Conservation (phyloP, 2,329 filamentous ascomycete genomes). For the Diaporthe vexans region DNA sequence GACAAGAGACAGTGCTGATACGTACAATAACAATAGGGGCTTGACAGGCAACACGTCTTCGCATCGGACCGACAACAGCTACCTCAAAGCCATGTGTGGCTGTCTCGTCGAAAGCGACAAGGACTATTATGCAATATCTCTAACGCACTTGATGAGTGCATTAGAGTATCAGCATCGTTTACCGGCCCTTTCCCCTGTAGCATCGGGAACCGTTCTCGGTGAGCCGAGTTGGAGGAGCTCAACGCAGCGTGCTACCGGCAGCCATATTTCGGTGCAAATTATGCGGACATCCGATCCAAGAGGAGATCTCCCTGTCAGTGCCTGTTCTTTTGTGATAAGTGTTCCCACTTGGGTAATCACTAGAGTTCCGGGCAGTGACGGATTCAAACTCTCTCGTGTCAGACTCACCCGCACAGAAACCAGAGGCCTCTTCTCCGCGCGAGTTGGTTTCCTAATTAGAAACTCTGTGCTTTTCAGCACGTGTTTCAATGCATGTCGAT, state of each 20-base stretch:
- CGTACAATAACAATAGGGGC: neutral
- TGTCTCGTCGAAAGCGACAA: neutral
- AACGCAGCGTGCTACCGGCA: neutral
- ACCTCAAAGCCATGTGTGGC: neutral
- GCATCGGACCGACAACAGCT: constrained; percentile 1
- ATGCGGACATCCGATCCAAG: neutral
- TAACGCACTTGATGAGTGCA: neutral
- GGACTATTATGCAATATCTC: neutral
- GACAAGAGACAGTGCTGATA: neutral
- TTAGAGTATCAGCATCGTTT: neutral
- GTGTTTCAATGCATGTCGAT: constrained; percentile 6
- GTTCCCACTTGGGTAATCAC: neutral
- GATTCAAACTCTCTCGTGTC: neutral
- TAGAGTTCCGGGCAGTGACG: neutral
- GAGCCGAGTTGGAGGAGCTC: neutral
- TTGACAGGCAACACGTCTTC: neutral
- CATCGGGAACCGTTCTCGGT: neutral
- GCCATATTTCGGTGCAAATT: neutral
- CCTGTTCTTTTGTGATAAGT: neutral
- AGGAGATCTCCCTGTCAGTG: neutral
- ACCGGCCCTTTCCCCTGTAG: neutral
- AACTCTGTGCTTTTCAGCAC: neutral
- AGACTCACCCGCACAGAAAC: neutral
- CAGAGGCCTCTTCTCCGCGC: constrained; percentile 9
- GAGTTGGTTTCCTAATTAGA: neutral